Base-by-base conservation (phyloP, 1,139 yeast species). In the Blastobotrys arbuscula region DNA sequence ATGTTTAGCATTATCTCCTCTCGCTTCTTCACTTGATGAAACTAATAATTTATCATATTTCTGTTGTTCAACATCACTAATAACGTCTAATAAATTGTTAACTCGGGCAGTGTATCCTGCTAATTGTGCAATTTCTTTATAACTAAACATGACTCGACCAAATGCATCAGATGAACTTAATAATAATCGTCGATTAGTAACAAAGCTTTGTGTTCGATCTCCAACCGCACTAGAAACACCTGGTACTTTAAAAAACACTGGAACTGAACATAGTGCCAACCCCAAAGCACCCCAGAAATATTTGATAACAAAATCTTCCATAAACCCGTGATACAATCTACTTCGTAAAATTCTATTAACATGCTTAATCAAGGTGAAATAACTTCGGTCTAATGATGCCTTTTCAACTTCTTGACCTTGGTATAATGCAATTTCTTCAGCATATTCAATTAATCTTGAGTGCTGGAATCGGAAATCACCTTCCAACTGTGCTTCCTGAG, bases 221-320 rank as follows among this genome's bases (percentile, higher is more conserved):
- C 55, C 59, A 10, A 53, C 50, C 20, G 53, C 50, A 9, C 54
- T 56, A 8, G 55, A 51, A 15, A 57, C 49, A 50, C 75, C 81
- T 8, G 80, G 80, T 51, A 81, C 80, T 53, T 77, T 76, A 56
- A 86, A 79, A 62, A 90, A 90, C 1, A 89, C 87, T 2, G 97
- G 97, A 3, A 92, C 82, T 1, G 96, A 82, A 69, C 97, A 90
- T 47, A 90, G 73, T 0, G 83, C 80, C 53, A 90, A 75, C 6
- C 97, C 97, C 41, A 94, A 87, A 2, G 96, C 97, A 53, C 97
- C 97, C 94, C 97, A 85, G 49, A 89, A 79, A 66, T 90, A 90
- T 65, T 90, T 90, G 53, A 90, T 92, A 54, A 88, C 82, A 61
- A 89, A 90, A 50, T 69, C 73, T 52, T 70, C 74, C 53, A 66